These are phyloP conservation scores for Solanum peruvianum DNA, from an alignment of 257 asterid genomes.

Conservation along the genomic window DNA sequence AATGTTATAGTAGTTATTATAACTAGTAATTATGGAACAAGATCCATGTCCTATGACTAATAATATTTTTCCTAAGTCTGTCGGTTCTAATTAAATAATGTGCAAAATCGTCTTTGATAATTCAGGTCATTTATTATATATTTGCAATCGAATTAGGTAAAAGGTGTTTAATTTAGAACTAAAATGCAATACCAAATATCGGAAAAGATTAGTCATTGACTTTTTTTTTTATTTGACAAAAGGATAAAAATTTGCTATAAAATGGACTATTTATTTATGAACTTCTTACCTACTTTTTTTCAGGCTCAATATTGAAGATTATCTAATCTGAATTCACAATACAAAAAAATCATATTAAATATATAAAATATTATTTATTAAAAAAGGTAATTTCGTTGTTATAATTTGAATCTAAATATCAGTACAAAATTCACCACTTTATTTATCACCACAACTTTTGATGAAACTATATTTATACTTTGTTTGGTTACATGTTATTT, in stretches of 20 bases:
- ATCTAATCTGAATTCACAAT: too few relatives aligned
- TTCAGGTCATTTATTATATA: too few relatives aligned
- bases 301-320: too few relatives aligned
- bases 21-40: background rate
- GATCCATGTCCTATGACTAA: background rate
- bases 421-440: too few relatives aligned
- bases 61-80: background rate
- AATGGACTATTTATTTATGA: too few relatives aligned
- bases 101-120: background rate
- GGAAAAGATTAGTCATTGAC: background rate
- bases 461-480: background rate
- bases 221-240: too few relatives aligned
- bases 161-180: background rate
- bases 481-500: background rate
- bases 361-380: background rate
- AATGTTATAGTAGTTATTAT: background rate
- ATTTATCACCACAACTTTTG: background rate
- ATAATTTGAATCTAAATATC: background rate
- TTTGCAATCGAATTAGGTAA: background rate
- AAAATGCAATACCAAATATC: background rate
- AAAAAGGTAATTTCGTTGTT: background rate
- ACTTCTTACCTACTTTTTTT: too few relatives aligned
- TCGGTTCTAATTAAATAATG: background rate
- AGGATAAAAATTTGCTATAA: too few relatives aligned
- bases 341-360: accelerated